Percentiles rank a stretch among this genome's conserved stretches.
Evolutionary conservation across 1,284 basidiomycete genomes (phyloP).

Genomic region (Heterobasidion irregulare): DNA sequence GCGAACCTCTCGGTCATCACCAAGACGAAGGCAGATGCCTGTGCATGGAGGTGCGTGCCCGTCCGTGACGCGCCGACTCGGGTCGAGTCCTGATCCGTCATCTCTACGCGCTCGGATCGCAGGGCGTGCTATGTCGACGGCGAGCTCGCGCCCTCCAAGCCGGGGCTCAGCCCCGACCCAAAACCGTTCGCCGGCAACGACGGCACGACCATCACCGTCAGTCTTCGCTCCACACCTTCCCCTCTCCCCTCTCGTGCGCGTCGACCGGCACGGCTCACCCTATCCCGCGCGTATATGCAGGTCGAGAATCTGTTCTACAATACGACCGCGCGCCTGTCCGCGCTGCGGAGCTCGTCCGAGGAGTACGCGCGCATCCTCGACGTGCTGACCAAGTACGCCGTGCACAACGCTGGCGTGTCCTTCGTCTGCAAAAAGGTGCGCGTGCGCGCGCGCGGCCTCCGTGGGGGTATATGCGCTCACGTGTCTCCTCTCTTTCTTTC

Average conservation of each 20-base stretch:
- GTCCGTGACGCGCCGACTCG: background rate
- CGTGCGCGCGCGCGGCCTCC: conserved; percentile 1
- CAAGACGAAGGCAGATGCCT: conserved; percentile 74
- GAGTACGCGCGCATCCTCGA: conserved; percentile 92
- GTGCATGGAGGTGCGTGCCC: conserved; percentile 76
- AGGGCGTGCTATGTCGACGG: conserved; percentile 84
- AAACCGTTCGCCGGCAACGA: conserved; percentile 92
- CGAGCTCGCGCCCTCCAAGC: conserved; percentile 55
- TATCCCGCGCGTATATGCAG: conserved; percentile 28
- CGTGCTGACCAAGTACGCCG: conserved; percentile 90
- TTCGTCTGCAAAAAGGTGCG: conserved; percentile 88
- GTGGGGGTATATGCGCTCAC: too few relatives aligned
- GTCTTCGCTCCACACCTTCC: conserved; percentile 15
- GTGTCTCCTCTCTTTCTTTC: background rate
- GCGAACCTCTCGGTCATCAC: conserved; percentile 85
- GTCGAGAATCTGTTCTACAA: conserved; percentile 97
- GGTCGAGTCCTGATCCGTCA: background rate
- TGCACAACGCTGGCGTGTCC: conserved; percentile 84
- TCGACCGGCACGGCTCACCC: background rate
- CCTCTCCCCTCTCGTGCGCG: background rate
- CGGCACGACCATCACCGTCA: conserved; percentile 83
- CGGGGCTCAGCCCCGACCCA: conserved; percentile 65
- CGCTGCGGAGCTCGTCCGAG: conserved; percentile 81
- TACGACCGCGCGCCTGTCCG: conserved; percentile 81
- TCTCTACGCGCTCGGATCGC: background rate